These are phyloP conservation scores for Lipomyces yamadae DNA, from an alignment of 805 yeast genomes.

Conservation along the genomic window DNA sequence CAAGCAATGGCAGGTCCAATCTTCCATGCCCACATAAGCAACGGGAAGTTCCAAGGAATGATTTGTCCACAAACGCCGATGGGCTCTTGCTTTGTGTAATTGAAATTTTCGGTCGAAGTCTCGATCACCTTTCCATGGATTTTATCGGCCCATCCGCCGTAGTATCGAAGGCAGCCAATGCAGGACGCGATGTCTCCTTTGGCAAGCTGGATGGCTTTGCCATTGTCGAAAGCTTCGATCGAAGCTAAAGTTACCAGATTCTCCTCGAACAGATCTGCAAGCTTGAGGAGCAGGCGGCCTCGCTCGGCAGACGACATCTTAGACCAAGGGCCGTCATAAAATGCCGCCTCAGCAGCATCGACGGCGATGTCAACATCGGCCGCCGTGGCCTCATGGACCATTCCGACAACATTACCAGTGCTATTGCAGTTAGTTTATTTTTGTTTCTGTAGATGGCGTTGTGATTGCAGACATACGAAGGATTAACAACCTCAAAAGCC, in stretches of 20 bases:
- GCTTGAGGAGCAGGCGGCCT: conserved; percentile 63
- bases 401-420: conserved; percentile 63
- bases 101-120: conserved; percentile 73
- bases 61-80: conserved; percentile 95
- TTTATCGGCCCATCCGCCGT: conserved; percentile 93
- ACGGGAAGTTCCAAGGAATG: conserved; percentile 97
- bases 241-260: conserved; percentile 73
- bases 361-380: conserved; percentile 87
- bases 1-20: conserved; percentile 90
- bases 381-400: conserved; percentile 73
- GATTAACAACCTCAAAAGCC: conserved; percentile 60
- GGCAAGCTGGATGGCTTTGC: conserved; percentile 67
- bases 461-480: conserved; percentile 25
- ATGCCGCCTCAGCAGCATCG: conserved; percentile 80
- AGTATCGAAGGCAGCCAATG: conserved; percentile 72
- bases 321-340: conserved; percentile 68
- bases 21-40: conserved; percentile 94
- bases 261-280: conserved; percentile 78
- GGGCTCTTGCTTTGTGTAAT: conserved; percentile 85
- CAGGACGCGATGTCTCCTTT: conserved; percentile 78
- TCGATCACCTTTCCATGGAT: conserved; percentile 74
- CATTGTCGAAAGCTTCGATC: conserved; percentile 87
- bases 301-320: conserved; percentile 69
- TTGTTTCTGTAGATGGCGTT: too few relatives aligned
- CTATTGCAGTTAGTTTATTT: conserved; percentile 25